Percentiles rank a stretch among this genome's conserved stretches.
Conservation (phyloP, 2,329 filamentous ascomycete species). For the Xylaria arbuscula region DNA sequence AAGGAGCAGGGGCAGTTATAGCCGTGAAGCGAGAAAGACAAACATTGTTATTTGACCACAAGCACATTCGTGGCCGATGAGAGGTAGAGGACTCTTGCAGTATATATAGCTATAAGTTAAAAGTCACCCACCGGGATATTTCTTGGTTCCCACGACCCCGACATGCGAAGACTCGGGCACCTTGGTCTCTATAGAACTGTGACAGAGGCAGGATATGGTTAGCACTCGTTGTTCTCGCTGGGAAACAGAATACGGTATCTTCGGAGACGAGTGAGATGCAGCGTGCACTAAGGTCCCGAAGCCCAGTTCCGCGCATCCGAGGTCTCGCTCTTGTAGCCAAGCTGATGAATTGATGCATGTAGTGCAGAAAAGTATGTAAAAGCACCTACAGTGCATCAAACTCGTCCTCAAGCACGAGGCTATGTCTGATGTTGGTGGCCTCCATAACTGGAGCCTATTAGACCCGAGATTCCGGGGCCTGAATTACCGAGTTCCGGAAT, state of each 20-base stretch:
- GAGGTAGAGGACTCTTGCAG: neutral
- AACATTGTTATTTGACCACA: neutral
- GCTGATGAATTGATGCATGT: neutral
- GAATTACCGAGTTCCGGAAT: neutral
- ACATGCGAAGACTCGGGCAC: constrained; percentile 40
- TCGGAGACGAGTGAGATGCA: constrained; percentile 6
- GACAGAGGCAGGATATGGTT: constrained; percentile 21
- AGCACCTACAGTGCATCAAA: constrained; percentile 65
- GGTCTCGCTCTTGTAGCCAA: constrained; percentile 15
- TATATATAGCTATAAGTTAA: constrained; percentile 17
- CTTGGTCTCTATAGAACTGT: constrained; percentile 56
- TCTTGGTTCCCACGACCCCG: constrained; percentile 41
- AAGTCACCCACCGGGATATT: constrained; percentile 52
- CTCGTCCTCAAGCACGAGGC: constrained; percentile 62
- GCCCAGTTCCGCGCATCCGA: neutral
- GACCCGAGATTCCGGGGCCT: neutral
- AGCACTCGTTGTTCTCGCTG: constrained; percentile 21
- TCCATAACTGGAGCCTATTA: constrained; percentile 40
- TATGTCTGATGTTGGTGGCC: constrained; percentile 51
- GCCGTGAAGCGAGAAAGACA: neutral
- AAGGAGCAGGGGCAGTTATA: neutral
- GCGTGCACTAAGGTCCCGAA: neutral
- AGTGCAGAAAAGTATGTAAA: neutral
- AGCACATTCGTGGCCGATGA: neutral
- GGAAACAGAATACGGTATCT: neutral